phyloP scores from a whole-genome alignment of 2,329 filamentous ascomycete genomes.

The Fusarium phyllophilum region DNA sequence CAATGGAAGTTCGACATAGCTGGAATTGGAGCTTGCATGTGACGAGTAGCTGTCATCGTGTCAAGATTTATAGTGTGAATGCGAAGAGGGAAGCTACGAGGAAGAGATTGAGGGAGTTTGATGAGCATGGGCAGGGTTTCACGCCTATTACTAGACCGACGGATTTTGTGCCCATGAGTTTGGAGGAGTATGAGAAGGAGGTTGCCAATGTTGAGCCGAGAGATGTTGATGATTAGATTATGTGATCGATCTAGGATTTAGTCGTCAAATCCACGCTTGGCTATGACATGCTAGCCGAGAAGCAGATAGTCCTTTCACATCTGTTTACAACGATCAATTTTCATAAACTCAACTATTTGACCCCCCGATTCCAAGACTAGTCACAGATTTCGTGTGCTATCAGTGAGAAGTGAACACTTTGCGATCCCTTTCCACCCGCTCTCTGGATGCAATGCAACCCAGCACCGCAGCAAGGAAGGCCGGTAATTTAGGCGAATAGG shows the following conservation, averaged over 20 bases:
- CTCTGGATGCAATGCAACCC: background rate
- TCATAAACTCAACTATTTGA: background rate
- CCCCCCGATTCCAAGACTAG: background rate
- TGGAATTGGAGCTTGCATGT: constrained; percentile 76
- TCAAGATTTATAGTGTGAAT: constrained; percentile 72
- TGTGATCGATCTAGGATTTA: accelerated
- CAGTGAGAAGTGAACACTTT: background rate
- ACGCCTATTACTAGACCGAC: constrained; percentile 59
- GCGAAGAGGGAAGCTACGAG: constrained; percentile 58
- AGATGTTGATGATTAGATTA: background rate
- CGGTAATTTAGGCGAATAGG: no score
- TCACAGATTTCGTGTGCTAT: accelerated
- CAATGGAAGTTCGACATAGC: constrained; percentile 61
- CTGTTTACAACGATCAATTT: background rate
- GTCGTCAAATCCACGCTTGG: accelerated
- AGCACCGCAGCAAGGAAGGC: no score
- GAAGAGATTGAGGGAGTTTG: constrained; percentile 61
- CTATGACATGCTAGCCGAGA: background rate
- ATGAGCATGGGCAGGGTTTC: constrained; percentile 58
- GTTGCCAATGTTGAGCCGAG: background rate
- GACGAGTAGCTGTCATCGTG: constrained; percentile 68
- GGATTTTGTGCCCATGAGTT: background rate
- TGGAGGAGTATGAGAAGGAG: background rate
- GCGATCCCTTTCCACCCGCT: background rate
- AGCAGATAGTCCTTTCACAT: background rate